A percentile compares a stretch with the other conserved stretches of the same genome.
These are phyloP conservation scores for Arxiozyma slooffiae DNA, from an alignment of 1,139 yeast genomes.

Conservation along the genomic window DNA sequence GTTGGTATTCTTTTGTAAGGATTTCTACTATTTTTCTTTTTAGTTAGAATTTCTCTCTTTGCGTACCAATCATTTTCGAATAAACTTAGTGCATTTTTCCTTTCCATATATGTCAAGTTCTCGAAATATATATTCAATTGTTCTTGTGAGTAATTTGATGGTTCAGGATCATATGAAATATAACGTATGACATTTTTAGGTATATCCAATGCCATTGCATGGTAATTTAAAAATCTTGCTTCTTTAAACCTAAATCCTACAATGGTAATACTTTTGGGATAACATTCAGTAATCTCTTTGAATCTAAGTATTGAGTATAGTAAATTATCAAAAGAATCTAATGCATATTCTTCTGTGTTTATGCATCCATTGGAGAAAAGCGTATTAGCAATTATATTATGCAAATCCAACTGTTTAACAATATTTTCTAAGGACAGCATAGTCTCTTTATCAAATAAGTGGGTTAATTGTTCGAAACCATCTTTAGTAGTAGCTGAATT, in stretches of 20 bases:
- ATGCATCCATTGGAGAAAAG: constrained; percentile 14
- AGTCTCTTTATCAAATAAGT: constrained; percentile 12
- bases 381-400: constrained; percentile 9
- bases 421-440: constrained; percentile 5
- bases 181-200: constrained; percentile 32
- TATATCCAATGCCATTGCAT: constrained; percentile 34
- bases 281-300: constrained; percentile 38
- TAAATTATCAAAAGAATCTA: constrained; percentile 76
- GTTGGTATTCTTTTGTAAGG: constrained; percentile 46
- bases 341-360: constrained; percentile 54
- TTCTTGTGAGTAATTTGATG: constrained; percentile 26
- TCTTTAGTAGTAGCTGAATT: constrained; percentile 8
- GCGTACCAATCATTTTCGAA: constrained; percentile 61
- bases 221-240: constrained; percentile 46
- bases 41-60: constrained; percentile 25
- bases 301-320: constrained; percentile 53
- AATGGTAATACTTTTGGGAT: constrained; percentile 47
- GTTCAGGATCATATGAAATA: constrained; percentile 55
- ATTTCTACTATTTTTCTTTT: constrained; percentile 37
- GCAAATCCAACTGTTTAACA: constrained; percentile 1
- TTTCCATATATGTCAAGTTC: constrained; percentile 41
- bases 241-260: constrained; percentile 71
- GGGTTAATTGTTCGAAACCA: not conserved
- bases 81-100: constrained; percentile 43
- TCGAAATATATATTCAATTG: constrained; percentile 29